Evolutionary conservation across 257 asterid species (phyloP).

Genomic region (Handroanthus guayacan): DNA sequence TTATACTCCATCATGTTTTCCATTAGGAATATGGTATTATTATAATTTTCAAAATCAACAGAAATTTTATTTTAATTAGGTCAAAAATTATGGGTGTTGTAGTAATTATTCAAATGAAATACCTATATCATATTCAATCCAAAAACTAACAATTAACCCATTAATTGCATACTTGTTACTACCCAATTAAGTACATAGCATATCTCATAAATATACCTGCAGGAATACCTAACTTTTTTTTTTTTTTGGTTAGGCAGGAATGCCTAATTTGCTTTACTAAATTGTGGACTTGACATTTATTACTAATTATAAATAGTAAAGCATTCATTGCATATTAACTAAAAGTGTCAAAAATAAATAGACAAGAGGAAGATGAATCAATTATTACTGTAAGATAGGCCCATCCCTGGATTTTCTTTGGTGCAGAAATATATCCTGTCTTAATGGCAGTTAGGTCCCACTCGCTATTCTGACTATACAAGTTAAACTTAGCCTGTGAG

Average conservation of each 20-base stretch:
- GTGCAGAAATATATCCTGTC: neutral
- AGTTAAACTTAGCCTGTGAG: neutral
- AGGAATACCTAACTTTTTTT: no score
- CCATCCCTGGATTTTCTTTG: neutral
- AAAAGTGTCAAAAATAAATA: neutral
- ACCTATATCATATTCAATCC: no score
- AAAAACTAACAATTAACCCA: no score
- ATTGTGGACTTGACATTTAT: neutral
- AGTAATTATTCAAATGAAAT: no score
- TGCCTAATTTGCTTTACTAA: neutral
- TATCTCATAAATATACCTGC: no score
- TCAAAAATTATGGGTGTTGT: no score
- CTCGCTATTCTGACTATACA: neutral
- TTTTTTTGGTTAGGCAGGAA: neutral
- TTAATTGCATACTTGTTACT: no score
- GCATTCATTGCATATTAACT: neutral
- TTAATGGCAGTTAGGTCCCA: neutral
- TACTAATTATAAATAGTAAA: neutral
- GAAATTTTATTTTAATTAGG: no score
- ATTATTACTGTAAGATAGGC: constrained; percentile 11
- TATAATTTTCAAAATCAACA: no score
- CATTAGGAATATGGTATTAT: no score
- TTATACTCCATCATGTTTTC: neutral
- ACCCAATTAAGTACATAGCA: no score
- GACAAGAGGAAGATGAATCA: constrained; percentile 13